Conservation (phyloP, 495 filamentous ascomycete species). For the Platismatia glauca region DNA sequence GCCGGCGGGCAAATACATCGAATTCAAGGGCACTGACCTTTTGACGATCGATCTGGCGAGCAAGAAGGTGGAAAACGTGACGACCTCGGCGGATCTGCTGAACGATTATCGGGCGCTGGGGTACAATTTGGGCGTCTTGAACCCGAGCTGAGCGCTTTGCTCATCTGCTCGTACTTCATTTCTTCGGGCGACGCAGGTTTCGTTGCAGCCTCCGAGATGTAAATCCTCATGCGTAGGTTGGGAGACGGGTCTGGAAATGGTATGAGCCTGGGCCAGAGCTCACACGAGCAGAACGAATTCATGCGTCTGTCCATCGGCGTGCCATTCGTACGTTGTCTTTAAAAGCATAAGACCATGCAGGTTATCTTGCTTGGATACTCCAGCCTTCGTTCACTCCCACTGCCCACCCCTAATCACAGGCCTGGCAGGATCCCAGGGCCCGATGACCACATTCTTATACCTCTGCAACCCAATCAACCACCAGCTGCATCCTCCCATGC, state of each 20-base stretch:
- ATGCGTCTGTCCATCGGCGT: too few species aligned
- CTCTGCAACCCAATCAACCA: conserved; percentile 96
- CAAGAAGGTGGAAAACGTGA: conserved; percentile 17
- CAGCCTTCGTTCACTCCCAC: conserved; percentile 16
- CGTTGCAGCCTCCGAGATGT: not conserved
- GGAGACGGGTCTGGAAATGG: not conserved
- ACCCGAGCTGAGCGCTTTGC: not conserved
- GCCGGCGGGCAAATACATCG: conserved; percentile 2
- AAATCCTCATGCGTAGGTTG: not conserved
- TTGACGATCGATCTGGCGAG: conserved; percentile 16
- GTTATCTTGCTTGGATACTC: not conserved
- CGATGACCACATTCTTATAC: conserved; percentile 98
- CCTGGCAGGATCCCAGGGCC: conserved; percentile 93
- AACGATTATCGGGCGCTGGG: conserved; percentile 18
- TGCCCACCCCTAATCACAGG: conserved; percentile 52
- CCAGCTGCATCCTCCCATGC: conserved; percentile 92
- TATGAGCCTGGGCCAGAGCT: not conserved
- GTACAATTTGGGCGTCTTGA: conserved; percentile 12
- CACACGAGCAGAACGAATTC: not conserved
- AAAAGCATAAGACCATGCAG: not conserved
- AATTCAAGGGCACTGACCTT: conserved; percentile 17
- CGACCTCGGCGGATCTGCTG: conserved; percentile 16
- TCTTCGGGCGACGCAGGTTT: not conserved
- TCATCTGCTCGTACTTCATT: not conserved
- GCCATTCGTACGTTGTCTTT: not conserved